These are phyloP conservation scores for Galerina sulciceps DNA, from an alignment of 768 basidiomycete species.

Conservation along the genomic window DNA sequence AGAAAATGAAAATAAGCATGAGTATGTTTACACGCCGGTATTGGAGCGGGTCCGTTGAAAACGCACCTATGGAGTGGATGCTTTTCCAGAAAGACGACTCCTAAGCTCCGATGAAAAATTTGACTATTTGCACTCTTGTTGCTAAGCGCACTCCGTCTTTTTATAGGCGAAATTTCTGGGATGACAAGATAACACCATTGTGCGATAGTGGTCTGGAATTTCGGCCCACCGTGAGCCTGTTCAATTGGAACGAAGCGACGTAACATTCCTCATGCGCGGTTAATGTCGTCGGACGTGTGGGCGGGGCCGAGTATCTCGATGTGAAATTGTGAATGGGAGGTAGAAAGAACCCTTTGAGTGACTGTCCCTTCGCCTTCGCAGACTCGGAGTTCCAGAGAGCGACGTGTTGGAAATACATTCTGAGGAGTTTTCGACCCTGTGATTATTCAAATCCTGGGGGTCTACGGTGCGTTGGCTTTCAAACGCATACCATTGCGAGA, in stretches of 20 bases:
- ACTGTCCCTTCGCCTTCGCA: too few relatives aligned
- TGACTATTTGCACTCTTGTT: slow-evolving; percentile 26
- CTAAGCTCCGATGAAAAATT: slow-evolving; percentile 26
- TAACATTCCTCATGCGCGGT: slow-evolving; percentile 16
- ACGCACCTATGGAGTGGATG: slow-evolving; percentile 12
- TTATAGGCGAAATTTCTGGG: slow-evolving; percentile 21
- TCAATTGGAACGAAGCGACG: slow-evolving; percentile 25
- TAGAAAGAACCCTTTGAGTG: too few relatives aligned
- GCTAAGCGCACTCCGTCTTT: slow-evolving; percentile 18
- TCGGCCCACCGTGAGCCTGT: slow-evolving; percentile 27
- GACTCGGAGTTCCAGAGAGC: too few relatives aligned
- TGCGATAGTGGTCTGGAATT: slow-evolving; percentile 24
- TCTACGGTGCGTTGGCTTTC: too few relatives aligned
- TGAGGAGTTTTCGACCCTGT: too few relatives aligned
- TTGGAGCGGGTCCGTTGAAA: too few relatives aligned
- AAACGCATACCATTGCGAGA: too few relatives aligned
- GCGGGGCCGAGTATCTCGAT: slow-evolving; percentile 15
- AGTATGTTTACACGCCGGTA: not conserved
- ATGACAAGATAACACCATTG: slow-evolving; percentile 31
- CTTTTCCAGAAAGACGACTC: slow-evolving; percentile 22
- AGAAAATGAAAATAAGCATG: not conserved
- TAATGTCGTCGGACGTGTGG: slow-evolving; percentile 21
- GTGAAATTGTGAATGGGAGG: not conserved
- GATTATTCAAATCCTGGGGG: too few relatives aligned
- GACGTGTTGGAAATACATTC: too few relatives aligned